These are phyloP conservation scores for Coprinellus aureogranulatus DNA, from an alignment of 768 basidiomycete species.

Conservation along the genomic window DNA sequence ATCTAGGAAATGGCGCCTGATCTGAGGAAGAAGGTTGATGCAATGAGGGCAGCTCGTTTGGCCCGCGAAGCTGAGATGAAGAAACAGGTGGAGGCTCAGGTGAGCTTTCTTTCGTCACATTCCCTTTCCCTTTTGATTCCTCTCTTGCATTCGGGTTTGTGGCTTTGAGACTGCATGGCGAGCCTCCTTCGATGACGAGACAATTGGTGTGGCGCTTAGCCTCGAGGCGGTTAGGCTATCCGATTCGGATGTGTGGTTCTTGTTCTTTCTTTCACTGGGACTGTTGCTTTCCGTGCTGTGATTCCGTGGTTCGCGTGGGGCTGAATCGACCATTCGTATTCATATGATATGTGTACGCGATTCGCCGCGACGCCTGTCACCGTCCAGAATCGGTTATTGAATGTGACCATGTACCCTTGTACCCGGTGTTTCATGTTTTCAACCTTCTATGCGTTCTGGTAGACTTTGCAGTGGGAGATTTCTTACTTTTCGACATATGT, in stretches of 20 bases:
- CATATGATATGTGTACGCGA: conserved; percentile 1
- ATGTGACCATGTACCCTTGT: not conserved
- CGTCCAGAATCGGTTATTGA: no score
- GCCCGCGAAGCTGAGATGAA: conserved; percentile 54
- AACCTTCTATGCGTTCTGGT: not conserved
- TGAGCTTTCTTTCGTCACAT: conserved; percentile 23
- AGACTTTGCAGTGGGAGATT: not conserved
- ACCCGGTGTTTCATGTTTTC: not conserved
- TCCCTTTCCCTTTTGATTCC: not conserved
- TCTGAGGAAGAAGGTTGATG: conserved; percentile 62
- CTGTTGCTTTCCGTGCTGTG: not conserved
- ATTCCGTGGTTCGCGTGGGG: not conserved
- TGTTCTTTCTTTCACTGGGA: not conserved
- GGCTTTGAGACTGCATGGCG: not conserved
- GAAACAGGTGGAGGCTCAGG: conserved; percentile 53
- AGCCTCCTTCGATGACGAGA: no score
- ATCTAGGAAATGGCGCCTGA: conserved; percentile 62
- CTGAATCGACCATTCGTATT: conserved; percentile 6
- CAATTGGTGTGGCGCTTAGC: no score
- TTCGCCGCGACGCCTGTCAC: no score
- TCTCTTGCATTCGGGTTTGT: not conserved
- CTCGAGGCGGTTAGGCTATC: no score
- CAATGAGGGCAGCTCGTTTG: conserved; percentile 48
- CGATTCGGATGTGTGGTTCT: not conserved
- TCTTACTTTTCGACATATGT: not conserved